phyloP scores from a whole-genome alignment of 352 stramenopile species.

The Blastocystis sp. region DNA sequence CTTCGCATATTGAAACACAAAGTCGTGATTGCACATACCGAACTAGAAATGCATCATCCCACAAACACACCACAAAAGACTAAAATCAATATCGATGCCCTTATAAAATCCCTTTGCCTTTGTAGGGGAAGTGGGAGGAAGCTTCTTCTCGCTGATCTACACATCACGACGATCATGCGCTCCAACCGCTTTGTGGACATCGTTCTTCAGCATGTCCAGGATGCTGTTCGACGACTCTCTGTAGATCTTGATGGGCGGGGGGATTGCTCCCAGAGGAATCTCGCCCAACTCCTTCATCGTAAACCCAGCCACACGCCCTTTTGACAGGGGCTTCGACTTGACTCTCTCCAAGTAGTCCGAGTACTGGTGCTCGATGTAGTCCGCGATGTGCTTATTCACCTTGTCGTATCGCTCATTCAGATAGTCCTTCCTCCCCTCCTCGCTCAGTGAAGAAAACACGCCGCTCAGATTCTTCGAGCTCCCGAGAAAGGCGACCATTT shows the following conservation, averaged over 20 bases:
- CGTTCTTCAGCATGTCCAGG: slow-evolving; percentile 12
- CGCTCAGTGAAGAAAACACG: slow-evolving; percentile 24
- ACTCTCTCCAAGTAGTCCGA: slow-evolving; percentile 21
- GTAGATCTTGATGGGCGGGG: slow-evolving; percentile 5
- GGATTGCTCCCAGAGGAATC: slow-evolving; percentile 46
- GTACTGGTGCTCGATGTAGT: too few relatives aligned
- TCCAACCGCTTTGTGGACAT: slow-evolving; percentile 45
- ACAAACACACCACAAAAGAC: too few relatives aligned
- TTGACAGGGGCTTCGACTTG: not conserved
- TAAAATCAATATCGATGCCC: too few relatives aligned
- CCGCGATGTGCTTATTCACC: not conserved
- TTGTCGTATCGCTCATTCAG: slow-evolving; percentile 51
- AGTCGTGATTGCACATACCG: too few relatives aligned
- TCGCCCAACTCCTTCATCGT: slow-evolving; percentile 56
- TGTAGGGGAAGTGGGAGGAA: slow-evolving; percentile 32
- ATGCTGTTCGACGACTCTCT: not conserved
- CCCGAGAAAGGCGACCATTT: slow-evolving; percentile 32
- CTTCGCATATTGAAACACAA: too few relatives aligned
- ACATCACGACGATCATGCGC: not conserved
- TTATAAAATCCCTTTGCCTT: slow-evolving; percentile 46
- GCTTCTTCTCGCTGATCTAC: slow-evolving; percentile 37
- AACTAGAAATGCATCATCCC: too few relatives aligned
- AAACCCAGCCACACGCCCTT: slow-evolving; percentile 21
- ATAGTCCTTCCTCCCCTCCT: slow-evolving; percentile 16
- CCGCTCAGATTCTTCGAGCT: slow-evolving; percentile 45